Percentiles rank a stretch among this genome's conserved stretches.
phyloP scores from a whole-genome alignment of 2,329 filamentous ascomycete genomes.

The Bipolaris oryzae region DNA sequence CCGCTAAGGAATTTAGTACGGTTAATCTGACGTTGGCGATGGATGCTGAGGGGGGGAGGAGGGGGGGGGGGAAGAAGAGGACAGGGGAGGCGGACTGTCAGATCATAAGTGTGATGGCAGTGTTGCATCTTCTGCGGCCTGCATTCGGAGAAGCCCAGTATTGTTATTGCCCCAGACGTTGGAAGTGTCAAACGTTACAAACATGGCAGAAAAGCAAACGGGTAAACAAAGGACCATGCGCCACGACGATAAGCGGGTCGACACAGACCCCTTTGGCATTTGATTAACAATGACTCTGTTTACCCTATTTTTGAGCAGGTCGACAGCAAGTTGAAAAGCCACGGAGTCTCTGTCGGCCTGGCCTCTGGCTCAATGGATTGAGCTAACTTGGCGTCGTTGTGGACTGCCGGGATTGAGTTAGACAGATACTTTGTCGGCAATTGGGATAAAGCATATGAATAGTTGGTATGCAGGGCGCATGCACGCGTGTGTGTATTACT shows the following conservation, averaged over 20 bases:
- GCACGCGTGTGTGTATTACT: background rate
- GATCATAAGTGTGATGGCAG: background rate
- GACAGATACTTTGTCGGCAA: slow-evolving; percentile 13
- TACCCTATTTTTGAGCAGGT: background rate
- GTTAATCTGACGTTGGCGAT: background rate
- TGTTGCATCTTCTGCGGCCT: background rate
- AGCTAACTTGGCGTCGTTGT: background rate
- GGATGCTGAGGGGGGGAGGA: background rate
- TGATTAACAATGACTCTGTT: background rate
- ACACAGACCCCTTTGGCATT: background rate
- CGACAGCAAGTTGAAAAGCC: background rate
- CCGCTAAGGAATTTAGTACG: background rate
- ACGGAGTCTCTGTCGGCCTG: background rate
- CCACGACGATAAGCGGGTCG: background rate
- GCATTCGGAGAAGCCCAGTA: background rate
- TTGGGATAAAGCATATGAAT: slow-evolving; percentile 8
- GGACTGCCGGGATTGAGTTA: slow-evolving; percentile 2
- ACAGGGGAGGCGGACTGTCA: background rate
- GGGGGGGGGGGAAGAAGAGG: too few relatives aligned
- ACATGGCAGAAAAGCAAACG: slow-evolving; percentile 1
- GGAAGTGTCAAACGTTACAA: background rate
- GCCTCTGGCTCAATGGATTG: background rate
- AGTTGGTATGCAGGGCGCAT: background rate
- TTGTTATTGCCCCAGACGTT: background rate
- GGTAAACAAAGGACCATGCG: background rate